These are phyloP conservation scores for Candida tunisiensis DNA, from an alignment of 1,139 yeast species.

Conservation along the genomic window DNA sequence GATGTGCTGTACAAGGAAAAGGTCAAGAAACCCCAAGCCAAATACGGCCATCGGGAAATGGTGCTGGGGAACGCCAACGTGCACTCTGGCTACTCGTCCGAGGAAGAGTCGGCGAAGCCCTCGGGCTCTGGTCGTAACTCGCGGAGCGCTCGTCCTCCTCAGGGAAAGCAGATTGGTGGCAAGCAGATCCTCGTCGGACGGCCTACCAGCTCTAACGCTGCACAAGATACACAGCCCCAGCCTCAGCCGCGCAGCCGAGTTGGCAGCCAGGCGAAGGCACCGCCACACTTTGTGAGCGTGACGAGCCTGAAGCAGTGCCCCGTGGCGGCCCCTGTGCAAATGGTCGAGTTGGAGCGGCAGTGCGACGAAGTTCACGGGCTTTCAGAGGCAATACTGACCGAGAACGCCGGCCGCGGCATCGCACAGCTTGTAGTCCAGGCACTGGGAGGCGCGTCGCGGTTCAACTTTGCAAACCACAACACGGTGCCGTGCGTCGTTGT, in stretches of 20 bases:
- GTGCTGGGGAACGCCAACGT: slow-evolving; percentile 23
- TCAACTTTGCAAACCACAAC: slow-evolving; percentile 48
- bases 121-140: not conserved
- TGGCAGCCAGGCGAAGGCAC: slow-evolving; percentile 1
- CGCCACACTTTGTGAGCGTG: slow-evolving; percentile 1
- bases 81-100: slow-evolving; percentile 25
- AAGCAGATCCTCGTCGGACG: not conserved
- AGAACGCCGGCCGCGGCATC: slow-evolving; percentile 56
- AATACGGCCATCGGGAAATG: slow-evolving; percentile 62
- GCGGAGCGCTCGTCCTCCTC: too few species aligned
- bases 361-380: slow-evolving; percentile 36
- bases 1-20: slow-evolving; percentile 1
- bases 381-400: slow-evolving; percentile 34
- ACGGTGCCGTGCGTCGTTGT: slow-evolving; percentile 63
- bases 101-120: not conserved
- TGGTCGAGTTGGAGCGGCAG: slow-evolving; percentile 60
- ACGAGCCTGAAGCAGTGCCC: slow-evolving; percentile 22
- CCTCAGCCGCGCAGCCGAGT: slow-evolving; percentile 3
- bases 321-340: slow-evolving; percentile 63
- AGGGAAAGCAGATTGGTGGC: not conserved
- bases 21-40: slow-evolving; percentile 9
- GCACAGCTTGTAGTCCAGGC: slow-evolving; percentile 41
- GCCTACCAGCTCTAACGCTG: not conserved
- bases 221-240: slow-evolving; percentile 15
- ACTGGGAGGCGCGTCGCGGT: slow-evolving; percentile 52